These are phyloP conservation scores for Marchantia paleacea DNA, from an alignment of 225 moss, liverwort and hornwort species.

Conservation along the genomic window DNA sequence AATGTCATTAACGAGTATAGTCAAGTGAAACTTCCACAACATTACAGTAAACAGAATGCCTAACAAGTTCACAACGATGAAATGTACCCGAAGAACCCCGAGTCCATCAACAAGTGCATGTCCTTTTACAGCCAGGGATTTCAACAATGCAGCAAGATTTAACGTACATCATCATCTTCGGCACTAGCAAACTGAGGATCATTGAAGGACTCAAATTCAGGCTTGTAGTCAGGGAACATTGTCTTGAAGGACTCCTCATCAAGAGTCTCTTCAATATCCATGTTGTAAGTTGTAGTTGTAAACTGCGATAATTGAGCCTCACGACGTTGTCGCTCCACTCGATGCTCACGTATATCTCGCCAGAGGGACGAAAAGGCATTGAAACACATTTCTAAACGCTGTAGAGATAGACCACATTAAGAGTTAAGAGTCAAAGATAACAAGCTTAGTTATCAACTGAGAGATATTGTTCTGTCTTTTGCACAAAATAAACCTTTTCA, in stretches of 20 bases:
- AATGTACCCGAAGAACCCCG: not conserved
- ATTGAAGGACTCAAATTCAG: constrained; percentile 58
- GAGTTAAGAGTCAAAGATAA: no score
- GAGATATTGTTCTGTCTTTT: no score
- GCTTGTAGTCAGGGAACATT: constrained; percentile 69
- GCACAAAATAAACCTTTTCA: no score
- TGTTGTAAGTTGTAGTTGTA: constrained; percentile 55
- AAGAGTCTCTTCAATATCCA: constrained; percentile 71
- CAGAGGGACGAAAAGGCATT: constrained; percentile 46
- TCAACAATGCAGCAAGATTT: not conserved
- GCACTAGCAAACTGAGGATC: constrained; percentile 54
- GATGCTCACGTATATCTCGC: constrained; percentile 38
- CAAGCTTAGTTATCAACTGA: no score
- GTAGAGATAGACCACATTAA: not conserved
- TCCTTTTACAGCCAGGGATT: not conserved
- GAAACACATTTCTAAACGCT: constrained; percentile 35
- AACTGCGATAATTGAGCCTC: constrained; percentile 37
- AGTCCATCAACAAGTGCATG: no score
- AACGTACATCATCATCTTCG: constrained; percentile 58
- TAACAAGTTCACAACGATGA: not conserved
- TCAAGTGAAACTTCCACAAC: not conserved
- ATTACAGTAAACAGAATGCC: not conserved
- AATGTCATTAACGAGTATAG: not conserved
- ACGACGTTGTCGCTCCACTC: constrained; percentile 22
- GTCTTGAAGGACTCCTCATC: constrained; percentile 73